These are phyloP conservation scores for Candida boleticola DNA, from an alignment of 805 yeast genomes.

Conservation along the genomic window DNA sequence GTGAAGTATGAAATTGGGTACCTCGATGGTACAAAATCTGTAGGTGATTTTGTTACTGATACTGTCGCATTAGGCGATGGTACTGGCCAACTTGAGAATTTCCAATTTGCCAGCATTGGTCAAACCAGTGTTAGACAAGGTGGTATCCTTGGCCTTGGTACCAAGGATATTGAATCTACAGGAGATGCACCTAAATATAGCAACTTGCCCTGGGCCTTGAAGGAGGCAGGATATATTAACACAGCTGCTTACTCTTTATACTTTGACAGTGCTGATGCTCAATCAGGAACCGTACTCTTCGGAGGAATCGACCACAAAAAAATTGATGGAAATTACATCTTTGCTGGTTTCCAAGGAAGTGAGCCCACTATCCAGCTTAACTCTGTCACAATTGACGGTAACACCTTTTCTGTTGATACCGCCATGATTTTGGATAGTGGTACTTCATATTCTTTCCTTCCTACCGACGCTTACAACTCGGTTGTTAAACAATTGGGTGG, in stretches of 20 bases:
- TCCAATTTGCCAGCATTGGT: constrained; percentile 10
- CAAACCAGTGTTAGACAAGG: constrained; percentile 8
- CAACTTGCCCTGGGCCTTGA: constrained; percentile 11
- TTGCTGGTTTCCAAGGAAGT: constrained; percentile 21
- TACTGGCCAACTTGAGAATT: constrained; percentile 1
- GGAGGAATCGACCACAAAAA: constrained; percentile 20
- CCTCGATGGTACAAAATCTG: constrained; percentile 3
- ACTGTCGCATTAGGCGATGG: constrained; percentile 1
- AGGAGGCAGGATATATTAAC: constrained; percentile 9
- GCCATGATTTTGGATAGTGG: constrained; percentile 5
- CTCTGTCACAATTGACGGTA: constrained; percentile 21
- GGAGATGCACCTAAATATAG: constrained; percentile 4
- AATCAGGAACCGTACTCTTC: constrained; percentile 15
- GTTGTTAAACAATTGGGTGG: constrained; percentile 4
- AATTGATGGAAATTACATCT: constrained; percentile 11
- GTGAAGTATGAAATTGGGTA: background rate
- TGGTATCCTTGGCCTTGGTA: constrained; percentile 12
- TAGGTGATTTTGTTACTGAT: background rate
- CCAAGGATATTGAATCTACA: background rate
- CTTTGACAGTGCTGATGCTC: constrained; percentile 11
- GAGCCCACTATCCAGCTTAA: constrained; percentile 46
- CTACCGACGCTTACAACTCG: background rate
- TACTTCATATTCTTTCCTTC: constrained; percentile 2
- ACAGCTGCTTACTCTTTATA: constrained; percentile 13
- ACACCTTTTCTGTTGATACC: constrained; percentile 3